Evolutionary conservation across 371 early-diverging fungal species (phyloP).

Genomic region (Phascolomyces articulosus): DNA sequence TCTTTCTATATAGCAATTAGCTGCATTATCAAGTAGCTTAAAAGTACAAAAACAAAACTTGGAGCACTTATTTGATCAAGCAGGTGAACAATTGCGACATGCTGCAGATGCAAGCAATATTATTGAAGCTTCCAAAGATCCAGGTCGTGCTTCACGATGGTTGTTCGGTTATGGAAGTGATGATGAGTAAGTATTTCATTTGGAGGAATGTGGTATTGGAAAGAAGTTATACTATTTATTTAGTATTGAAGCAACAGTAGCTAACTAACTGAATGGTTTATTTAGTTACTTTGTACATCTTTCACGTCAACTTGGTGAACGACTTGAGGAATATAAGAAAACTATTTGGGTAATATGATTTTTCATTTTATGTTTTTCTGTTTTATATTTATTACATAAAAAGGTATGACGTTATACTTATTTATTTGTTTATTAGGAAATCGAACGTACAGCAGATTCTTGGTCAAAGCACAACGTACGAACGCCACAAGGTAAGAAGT

Average conservation of each 20-base stretch:
- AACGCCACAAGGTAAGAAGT: conserved; percentile 47
- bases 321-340: conserved; percentile 43
- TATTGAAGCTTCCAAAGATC: conserved; percentile 43
- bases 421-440: conserved; percentile 30
- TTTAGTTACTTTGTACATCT: conserved; percentile 39
- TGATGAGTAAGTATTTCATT: conserved; percentile 35
- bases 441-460: conserved; percentile 42
- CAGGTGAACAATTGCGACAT: conserved; percentile 38
- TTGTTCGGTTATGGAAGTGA: conserved; percentile 42
- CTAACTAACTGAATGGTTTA: background rate
- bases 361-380: too few species aligned
- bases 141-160: conserved; percentile 38
- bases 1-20: conserved; percentile 34
- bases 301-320: conserved; percentile 24
- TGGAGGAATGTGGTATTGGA: too few species aligned
- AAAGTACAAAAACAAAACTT: conserved; percentile 28
- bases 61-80: conserved; percentile 32
- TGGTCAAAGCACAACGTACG: conserved; percentile 35
- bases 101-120: conserved; percentile 39
- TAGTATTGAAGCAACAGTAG: too few species aligned
- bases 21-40: conserved; percentile 34
- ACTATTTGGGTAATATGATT: conserved; percentile 28
- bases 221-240: too few species aligned
- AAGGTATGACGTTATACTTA: too few species aligned
- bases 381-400: too few species aligned